Conservation (phyloP, 331 rosid species). For the Arachis monticola region DNA sequence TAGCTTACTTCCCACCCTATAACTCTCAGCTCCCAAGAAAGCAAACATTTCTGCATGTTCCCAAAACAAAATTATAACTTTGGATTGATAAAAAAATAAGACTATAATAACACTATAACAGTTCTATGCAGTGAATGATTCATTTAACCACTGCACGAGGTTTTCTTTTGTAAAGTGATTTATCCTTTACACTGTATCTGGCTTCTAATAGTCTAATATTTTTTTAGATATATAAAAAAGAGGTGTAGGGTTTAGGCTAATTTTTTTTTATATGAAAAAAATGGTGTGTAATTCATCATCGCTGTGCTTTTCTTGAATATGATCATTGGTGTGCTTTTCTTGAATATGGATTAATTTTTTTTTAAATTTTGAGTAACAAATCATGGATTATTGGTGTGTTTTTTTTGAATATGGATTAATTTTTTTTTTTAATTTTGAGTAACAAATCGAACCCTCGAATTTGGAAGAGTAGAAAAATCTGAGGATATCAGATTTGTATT, state of each 20-base stretch:
- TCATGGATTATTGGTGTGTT: too few species aligned
- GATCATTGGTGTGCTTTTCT: too few species aligned
- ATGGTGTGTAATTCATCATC: not conserved
- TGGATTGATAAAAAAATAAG: not conserved
- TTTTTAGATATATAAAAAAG: not conserved
- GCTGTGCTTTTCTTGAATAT: too few species aligned
- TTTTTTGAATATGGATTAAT: too few species aligned
- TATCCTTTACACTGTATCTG: not conserved
- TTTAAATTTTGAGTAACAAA: too few species aligned
- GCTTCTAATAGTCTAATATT: slow-evolving; percentile 5
- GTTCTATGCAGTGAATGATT: not conserved
- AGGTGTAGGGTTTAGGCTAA: not conserved
- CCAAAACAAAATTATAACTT: not conserved
- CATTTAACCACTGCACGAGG: slow-evolving; percentile 9
- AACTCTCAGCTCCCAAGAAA: slow-evolving; percentile 75
- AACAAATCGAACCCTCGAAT: too few species aligned
- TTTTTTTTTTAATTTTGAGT: too few species aligned
- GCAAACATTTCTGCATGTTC: slow-evolving; percentile 44
- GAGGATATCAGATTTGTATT: too few species aligned
- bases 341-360: too few species aligned
- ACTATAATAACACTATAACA: not conserved
- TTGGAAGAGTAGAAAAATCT: too few species aligned
- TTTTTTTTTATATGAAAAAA: not conserved
- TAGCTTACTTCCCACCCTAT: slow-evolving; percentile 82
- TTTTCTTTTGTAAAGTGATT: slow-evolving; percentile 6